Base-by-base conservation (phyloP, 805 yeast genomes). In the Candida cerambycidarum region DNA sequence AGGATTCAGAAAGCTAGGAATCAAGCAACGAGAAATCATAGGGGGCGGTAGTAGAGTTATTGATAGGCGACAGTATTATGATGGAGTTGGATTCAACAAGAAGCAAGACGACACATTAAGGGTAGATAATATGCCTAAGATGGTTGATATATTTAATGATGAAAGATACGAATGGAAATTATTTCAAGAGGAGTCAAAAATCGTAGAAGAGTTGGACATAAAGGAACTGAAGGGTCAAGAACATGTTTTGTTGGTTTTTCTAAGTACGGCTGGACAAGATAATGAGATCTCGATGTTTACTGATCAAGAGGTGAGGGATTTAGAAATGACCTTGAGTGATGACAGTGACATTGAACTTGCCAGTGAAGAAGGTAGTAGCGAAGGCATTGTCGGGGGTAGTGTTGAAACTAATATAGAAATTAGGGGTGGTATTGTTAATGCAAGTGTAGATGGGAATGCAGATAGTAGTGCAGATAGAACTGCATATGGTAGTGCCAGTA, bases 191-290 rank as follows among this genome's bases (percentile, higher is more conserved):
- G 55, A 55, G 35, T 42, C 45, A 4, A 39, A 30, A 12, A 8
- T 31, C 1, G 39, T 55, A 23, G 55, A 56, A 6, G 29, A 39
- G 5, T 30, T 15, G 14, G 62, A 58, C 31, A 13, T 29, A 14
- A 15, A 10, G 16, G 45, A 47, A 21, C 46, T 54, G 13, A 39
- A 30, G 14, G 43, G 43, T 10, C 45, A 58, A 23, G 60, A 58
- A 41, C 58, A 55, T 42, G 42, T 46, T 3, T 28, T 58, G 13
- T 43, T 58, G 5, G 53, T 57, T 3, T 36, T 8, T 25, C 13
- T 55, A 24, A 36, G 47, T 7, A 53, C 56, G 2, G 43, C 31
- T 12, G 36, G 52, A 14, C 17, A 38, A 15, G 31, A 34, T n/a
- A 24, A 28, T n/a, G 36, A 40, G 9, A 8, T 21, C 5, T 21